Percentiles rank a stretch among this genome's conserved stretches.
Evolutionary conservation across 352 stramenopile species (phyloP).

Genomic region (Phytophthora kernoviae): DNA sequence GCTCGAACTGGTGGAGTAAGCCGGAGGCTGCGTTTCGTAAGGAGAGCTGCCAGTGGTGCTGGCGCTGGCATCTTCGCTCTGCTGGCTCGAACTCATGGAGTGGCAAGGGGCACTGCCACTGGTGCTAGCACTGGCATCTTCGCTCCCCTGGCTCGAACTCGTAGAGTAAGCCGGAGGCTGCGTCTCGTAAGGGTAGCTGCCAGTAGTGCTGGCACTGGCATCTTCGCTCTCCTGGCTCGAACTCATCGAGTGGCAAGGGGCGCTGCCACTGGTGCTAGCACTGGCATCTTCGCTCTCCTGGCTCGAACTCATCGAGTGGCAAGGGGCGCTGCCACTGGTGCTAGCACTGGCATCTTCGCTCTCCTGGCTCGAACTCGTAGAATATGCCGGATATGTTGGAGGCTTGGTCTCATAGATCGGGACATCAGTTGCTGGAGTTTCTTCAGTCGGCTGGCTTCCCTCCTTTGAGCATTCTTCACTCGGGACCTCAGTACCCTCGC

Average conservation of each 20-base stretch:
- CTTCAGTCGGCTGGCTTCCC: no score
- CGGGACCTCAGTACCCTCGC: no score
- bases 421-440: constrained; percentile 8
- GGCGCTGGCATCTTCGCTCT: not conserved
- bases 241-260: not conserved
- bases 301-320: not conserved
- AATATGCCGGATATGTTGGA: no score
- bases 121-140: not conserved
- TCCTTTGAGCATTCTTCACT: no score
- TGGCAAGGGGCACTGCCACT: not conserved
- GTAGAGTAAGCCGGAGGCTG: no score
- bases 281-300: not conserved
- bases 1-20: not conserved
- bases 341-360: constrained; percentile 1
- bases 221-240: not conserved
- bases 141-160: no score
- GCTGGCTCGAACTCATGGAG: not conserved
- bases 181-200: no score
- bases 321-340: not conserved
- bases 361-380: no score
- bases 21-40: no score
- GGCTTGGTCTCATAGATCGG: constrained; percentile 13
- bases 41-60: not conserved
- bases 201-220: not conserved
- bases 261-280: not conserved